Evolutionary conservation across 371 early-diverging fungal genomes (phyloP).

Genomic region (Phascolomyces articulosus): DNA sequence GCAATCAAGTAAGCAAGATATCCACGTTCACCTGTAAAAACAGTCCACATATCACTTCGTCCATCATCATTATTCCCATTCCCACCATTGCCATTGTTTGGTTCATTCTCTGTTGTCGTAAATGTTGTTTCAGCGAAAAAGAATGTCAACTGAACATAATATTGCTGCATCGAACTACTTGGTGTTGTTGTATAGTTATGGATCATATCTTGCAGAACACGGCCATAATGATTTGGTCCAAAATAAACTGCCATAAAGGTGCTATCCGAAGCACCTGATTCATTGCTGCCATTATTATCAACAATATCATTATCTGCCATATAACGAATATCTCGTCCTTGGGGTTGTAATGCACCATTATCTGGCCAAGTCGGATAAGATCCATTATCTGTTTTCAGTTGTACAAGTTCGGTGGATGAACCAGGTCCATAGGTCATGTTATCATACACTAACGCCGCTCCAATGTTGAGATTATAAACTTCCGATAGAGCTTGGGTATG

Average conservation of each 20-base stretch:
- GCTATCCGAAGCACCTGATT: not conserved
- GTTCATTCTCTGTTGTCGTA: not conserved
- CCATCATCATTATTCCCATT: not conserved
- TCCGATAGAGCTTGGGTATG: constrained; percentile 23
- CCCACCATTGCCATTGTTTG: not conserved
- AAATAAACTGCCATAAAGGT: constrained; percentile 36
- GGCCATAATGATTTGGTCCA: constrained; percentile 28
- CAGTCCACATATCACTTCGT: not conserved
- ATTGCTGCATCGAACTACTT: not conserved
- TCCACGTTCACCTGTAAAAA: constrained; percentile 24
- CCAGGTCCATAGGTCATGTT: constrained; percentile 18
- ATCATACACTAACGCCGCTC: constrained; percentile 37
- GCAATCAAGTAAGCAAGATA: constrained; percentile 48
- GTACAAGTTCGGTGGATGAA: constrained; percentile 1
- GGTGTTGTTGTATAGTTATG: constrained; percentile 2
- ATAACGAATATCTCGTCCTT: constrained; percentile 22
- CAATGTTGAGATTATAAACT: constrained; percentile 24
- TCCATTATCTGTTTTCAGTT: constrained; percentile 14
- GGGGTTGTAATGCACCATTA: constrained; percentile 17
- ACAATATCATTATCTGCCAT: constrained; percentile 41
- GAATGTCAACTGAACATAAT: constrained; percentile 13
- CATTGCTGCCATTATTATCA: not conserved
- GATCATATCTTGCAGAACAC: constrained; percentile 1
- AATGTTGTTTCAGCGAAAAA: constrained; percentile 12
- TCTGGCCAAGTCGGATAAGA: constrained; percentile 24